Conservation (phyloP, 768 basidiomycete genomes). For the Tricholoma matsutake region DNA sequence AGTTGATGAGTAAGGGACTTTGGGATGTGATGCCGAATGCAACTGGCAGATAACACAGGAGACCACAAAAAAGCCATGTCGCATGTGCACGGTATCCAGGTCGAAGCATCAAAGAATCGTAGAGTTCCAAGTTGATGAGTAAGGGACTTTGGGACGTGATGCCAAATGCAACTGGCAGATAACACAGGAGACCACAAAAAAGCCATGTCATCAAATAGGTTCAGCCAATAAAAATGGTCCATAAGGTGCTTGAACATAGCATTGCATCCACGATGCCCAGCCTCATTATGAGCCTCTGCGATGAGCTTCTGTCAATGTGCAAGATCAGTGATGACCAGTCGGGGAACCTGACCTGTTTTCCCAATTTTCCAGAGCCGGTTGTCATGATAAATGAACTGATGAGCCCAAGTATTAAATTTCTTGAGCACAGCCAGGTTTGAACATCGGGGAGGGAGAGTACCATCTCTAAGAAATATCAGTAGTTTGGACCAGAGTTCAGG, state of each 20-base stretch:
- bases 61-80: too few species aligned
- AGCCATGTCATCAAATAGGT: conserved; percentile 25
- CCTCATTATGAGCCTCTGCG: conserved; percentile 22
- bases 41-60: conserved; percentile 34
- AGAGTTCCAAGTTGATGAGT: too few species aligned
- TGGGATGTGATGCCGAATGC: conserved; percentile 14
- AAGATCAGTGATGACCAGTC: conserved; percentile 20
- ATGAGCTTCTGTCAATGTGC: conserved; percentile 15
- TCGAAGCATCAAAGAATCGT: too few species aligned
- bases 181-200: too few species aligned
- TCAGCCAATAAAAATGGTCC: conserved; percentile 33
- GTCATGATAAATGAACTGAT: conserved; percentile 19
- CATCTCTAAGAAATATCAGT: neutral
- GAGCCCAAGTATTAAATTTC: neutral
- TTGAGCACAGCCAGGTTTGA: neutral
- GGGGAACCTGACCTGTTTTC: conserved; percentile 15
- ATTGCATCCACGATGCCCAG: conserved; percentile 29
- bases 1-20: conserved; percentile 16
- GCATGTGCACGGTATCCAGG: too few species aligned
- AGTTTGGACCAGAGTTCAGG: conserved; percentile 13
- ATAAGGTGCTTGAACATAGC: conserved; percentile 16
- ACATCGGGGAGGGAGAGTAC: neutral
- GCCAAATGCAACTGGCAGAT: too few species aligned
- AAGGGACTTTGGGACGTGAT: too few species aligned
- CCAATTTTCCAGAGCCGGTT: conserved; percentile 16